phyloP scores from a whole-genome alignment of 2,329 filamentous ascomycete genomes.

The Ilyonectria mors-panacis region DNA sequence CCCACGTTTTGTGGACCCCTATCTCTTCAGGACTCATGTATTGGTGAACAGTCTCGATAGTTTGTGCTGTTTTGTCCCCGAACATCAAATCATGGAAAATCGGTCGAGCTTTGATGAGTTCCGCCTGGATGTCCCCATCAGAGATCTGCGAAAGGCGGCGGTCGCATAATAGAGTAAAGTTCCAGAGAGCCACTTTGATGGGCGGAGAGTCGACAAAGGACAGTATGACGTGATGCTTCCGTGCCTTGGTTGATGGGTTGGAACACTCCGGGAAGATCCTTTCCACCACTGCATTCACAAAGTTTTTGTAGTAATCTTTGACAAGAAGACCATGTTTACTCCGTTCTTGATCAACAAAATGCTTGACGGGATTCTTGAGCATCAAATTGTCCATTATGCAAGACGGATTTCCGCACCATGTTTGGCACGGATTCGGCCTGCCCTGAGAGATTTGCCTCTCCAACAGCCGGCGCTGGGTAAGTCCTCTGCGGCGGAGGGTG shows the following conservation, averaged over 20 bases:
- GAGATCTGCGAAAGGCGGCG: background rate
- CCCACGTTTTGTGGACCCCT: conserved; percentile 13
- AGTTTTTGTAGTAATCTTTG: conserved; percentile 37
- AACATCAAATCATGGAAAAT: conserved; percentile 41
- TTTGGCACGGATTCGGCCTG: conserved; percentile 33
- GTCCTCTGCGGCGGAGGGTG: conserved; percentile 35
- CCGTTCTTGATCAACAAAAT: conserved; percentile 16
- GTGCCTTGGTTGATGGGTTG: conserved; percentile 18
- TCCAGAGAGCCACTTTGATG: conserved; percentile 42
- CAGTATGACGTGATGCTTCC: conserved; percentile 36
- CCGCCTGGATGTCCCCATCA: conserved; percentile 20
- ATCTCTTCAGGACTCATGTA: conserved; percentile 18
- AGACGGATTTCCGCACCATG: conserved; percentile 37
- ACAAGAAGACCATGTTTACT: conserved; percentile 30
- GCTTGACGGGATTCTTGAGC: conserved; percentile 26
- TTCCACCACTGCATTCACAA: conserved; percentile 34
- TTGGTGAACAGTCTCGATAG: conserved; percentile 21
- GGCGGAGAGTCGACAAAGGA: conserved; percentile 48
- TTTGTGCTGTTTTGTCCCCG: conserved; percentile 24
- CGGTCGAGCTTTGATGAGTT: conserved; percentile 26
- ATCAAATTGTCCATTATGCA: conserved; percentile 32
- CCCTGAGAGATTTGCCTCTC: conserved; percentile 39
- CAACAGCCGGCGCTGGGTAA: conserved; percentile 13
- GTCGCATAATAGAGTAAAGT: conserved; percentile 24
- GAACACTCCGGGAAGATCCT: conserved; percentile 29